phyloP scores from a whole-genome alignment of 352 stramenopile genomes.

The Phytopythium boreale region DNA sequence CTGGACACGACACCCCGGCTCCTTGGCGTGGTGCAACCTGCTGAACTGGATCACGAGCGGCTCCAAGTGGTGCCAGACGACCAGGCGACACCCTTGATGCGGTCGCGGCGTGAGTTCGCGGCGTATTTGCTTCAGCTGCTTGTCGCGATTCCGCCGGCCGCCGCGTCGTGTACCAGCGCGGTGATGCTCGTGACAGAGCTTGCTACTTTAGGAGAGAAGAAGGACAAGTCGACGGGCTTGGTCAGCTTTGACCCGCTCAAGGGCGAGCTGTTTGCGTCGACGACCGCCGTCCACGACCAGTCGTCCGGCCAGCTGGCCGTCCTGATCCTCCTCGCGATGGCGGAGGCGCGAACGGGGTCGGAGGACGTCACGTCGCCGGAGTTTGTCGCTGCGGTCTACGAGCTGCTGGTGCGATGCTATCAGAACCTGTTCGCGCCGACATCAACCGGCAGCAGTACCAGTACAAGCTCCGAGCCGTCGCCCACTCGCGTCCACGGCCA shows the following conservation, averaged over 20 bases:
- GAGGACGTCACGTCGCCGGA: constrained; percentile 42
- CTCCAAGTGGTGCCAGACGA: constrained; percentile 5
- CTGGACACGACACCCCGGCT: background rate
- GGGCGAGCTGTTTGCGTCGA: constrained; percentile 30
- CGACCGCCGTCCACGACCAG: constrained; percentile 29
- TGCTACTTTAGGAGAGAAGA: background rate
- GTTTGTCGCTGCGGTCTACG: constrained; percentile 51
- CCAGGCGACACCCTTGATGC: constrained; percentile 28
- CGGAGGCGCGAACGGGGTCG: constrained; percentile 21
- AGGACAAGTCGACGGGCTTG: background rate
- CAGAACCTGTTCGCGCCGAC: constrained; percentile 38
- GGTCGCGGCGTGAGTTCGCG: constrained; percentile 26
- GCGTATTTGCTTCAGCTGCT: constrained; percentile 26
- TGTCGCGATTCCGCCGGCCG: constrained; percentile 2
- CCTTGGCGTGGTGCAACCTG: constrained; percentile 19
- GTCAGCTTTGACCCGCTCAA: constrained; percentile 16
- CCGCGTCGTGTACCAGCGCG: background rate
- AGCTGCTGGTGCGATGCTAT: constrained; percentile 56
- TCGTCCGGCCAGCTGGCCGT: constrained; percentile 52
- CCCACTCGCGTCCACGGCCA: too few species aligned
- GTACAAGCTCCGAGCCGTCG: too few species aligned
- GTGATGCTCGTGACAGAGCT: constrained; percentile 13
- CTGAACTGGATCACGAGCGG: constrained; percentile 2
- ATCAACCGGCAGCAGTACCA: background rate
- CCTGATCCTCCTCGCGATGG: constrained; percentile 50